A percentile compares a stretch with the other conserved stretches of the same genome.
Conservation (phyloP, 2,329 filamentous ascomycete species). For the Leptosphaerulina australis region DNA sequence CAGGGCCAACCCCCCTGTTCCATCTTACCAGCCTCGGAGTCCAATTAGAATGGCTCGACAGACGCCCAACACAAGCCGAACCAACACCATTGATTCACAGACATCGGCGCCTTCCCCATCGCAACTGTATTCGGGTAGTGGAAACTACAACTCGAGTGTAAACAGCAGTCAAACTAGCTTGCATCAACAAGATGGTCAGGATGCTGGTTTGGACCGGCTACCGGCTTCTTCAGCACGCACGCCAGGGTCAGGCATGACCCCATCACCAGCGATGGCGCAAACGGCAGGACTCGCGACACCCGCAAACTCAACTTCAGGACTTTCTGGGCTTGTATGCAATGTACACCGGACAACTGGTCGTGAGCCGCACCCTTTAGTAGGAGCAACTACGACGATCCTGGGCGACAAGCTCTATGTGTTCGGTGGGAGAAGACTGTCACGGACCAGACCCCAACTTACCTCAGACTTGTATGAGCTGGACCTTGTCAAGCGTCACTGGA, state of each 20-base stretch:
- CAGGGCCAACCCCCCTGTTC: constrained; percentile 21
- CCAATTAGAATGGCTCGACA: constrained; percentile 51
- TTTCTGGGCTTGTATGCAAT: constrained; percentile 72
- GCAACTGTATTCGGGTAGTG: constrained; percentile 48
- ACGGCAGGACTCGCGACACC: constrained; percentile 47
- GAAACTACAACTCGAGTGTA: constrained; percentile 48
- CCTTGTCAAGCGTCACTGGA: constrained; percentile 90
- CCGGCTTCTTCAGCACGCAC: constrained; percentile 43
- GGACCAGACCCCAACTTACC: constrained; percentile 82
- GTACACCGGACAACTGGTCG: constrained; percentile 83
- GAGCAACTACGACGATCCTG: constrained; percentile 91
- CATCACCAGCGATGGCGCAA: constrained; percentile 53
- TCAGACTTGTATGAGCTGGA: constrained; percentile 94
- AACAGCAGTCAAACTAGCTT: constrained; percentile 57
- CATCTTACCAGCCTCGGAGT: constrained; percentile 33
- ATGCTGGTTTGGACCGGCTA: constrained; percentile 47
- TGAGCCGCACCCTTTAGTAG: constrained; percentile 89
- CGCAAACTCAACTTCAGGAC: constrained; percentile 60
- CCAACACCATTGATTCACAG: constrained; percentile 56
- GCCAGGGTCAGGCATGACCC: constrained; percentile 46
- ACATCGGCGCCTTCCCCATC: constrained; percentile 53
- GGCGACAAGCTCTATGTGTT: constrained; percentile 98
- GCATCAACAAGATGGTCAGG: constrained; percentile 51
- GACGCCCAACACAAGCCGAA: constrained; percentile 52
- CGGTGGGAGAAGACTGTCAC: constrained; percentile 84